These are phyloP conservation scores for Trichocladium uniseriatum DNA, from an alignment of 495 filamentous ascomycete species.

Conservation along the genomic window DNA sequence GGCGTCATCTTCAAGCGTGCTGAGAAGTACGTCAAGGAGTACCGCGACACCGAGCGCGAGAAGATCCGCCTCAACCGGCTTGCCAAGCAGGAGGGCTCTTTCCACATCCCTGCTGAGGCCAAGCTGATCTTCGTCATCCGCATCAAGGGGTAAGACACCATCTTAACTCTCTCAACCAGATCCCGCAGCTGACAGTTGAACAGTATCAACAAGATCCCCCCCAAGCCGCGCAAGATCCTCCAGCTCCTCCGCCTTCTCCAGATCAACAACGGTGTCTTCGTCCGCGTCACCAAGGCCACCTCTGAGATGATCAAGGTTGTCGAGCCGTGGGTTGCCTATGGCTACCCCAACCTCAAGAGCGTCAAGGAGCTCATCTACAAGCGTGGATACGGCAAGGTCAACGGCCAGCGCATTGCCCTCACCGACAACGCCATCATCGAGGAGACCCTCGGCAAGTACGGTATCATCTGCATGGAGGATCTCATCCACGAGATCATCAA, in stretches of 20 bases:
- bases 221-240: slow-evolving; percentile 99
- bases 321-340: slow-evolving; percentile 97
- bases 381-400: slow-evolving; percentile 95
- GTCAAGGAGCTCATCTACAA: slow-evolving; percentile 99
- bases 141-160: slow-evolving; percentile 75
- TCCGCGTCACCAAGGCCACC: slow-evolving; percentile 96
- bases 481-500: slow-evolving; percentile 99
- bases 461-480: slow-evolving; percentile 99
- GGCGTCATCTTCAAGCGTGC: slow-evolving; percentile 98
- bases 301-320: slow-evolving; percentile 95
- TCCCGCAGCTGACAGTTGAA: slow-evolving; percentile 2
- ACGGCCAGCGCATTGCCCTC: slow-evolving; percentile 90
- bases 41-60: slow-evolving; percentile 95
- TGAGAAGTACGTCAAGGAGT: slow-evolving; percentile 98
- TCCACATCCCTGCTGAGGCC: slow-evolving; percentile 87
- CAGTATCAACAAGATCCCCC: slow-evolving; percentile 99
- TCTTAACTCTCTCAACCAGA: neutral
- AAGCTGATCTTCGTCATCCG: slow-evolving; percentile 98
- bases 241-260: slow-evolving; percentile 98
- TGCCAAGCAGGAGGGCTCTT: slow-evolving; percentile 84
- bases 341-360: slow-evolving; percentile 97
- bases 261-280: slow-evolving; percentile 99
- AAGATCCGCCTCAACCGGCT: slow-evolving; percentile 85
- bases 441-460: slow-evolving; percentile 90
- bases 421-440: slow-evolving; percentile 98